Base-by-base conservation (phyloP, 768 basidiomycete species). In the Tricholoma sp. region DNA sequence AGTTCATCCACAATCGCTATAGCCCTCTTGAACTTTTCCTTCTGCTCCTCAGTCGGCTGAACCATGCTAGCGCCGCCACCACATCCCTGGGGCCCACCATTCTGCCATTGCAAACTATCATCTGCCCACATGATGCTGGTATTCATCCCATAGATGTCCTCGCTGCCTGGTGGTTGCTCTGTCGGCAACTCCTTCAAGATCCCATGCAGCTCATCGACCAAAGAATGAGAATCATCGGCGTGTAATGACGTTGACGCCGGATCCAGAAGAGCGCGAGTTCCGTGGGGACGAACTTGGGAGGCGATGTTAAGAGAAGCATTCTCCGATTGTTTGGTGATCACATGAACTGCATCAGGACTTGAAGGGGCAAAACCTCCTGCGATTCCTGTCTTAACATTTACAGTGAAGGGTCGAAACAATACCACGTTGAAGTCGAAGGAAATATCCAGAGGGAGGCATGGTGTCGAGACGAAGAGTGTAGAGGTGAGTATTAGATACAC, bases 341-440 rank as follows among this genome's bases (percentile, higher is more conserved):
- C 76, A 66, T 82, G 74, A 63, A 86, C 71, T 12, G 80, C 82
- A 24, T 71, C 71, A 3, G 86, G 84, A 6, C 75, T 84, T 3
- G 90, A 84, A 0, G 88, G 85, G 11, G 82, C 83, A 65, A 92
- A 88, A 41, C 90, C 90, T 29, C 89, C 89, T 11, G 74, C 69
- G 66, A 91, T 91, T 58, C 90, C 90, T 91, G 64, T 11, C 21
- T 31, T n/a, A 7, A 24, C n/a, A 31, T 18, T 29, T 16, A 18
- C 7, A 10, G 8, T 16, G 27, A 50, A 8, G 47, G 12, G 8
- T 29, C 8, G n/a, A 12, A 22, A 24, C 21, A 62, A 71, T 14
- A 83, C 87, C 87, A 66, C 79, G 77, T 72, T 88, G 86, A 52
- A 86, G 79, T 57, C 80, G 74, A 46, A 86, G 65, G 24, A 76